These are phyloP conservation scores for Colletotrichum phormii DNA, from an alignment of 2,329 filamentous ascomycete genomes.

Conservation along the genomic window DNA sequence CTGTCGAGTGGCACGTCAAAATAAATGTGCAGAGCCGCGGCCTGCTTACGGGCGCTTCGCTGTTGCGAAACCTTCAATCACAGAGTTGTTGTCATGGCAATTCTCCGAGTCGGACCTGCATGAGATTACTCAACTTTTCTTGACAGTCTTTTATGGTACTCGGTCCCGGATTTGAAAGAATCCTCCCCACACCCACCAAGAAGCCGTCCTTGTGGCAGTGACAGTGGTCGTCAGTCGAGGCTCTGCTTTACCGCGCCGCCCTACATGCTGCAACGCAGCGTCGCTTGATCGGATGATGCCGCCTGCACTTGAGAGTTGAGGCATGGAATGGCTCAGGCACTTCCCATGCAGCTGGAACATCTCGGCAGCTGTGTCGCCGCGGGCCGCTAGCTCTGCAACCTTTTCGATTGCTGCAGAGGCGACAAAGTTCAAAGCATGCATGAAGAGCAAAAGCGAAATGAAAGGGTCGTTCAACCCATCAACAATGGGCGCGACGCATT, in stretches of 20 bases:
- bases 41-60: not conserved
- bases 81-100: not conserved
- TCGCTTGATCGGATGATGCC: constrained; percentile 34
- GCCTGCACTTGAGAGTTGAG: constrained; percentile 11
- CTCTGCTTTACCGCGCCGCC: not conserved
- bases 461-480: constrained; percentile 29
- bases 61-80: not conserved
- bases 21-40: not conserved
- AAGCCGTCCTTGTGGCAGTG: not conserved
- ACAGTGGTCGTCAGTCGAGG: constrained; percentile 5
- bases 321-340: constrained; percentile 21
- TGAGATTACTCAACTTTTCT: not conserved
- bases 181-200: not conserved
- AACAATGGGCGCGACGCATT: constrained; percentile 6
- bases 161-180: not conserved
- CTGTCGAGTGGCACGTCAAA: not conserved
- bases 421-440: constrained; percentile 24
- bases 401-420: constrained; percentile 11
- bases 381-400: constrained; percentile 26
- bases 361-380: constrained; percentile 31
- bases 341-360: constrained; percentile 33
- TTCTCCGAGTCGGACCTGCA: not conserved
- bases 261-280: constrained; percentile 13
- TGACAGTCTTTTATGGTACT: too few species aligned
- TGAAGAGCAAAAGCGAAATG: constrained; percentile 32